Evolutionary conservation across 768 basidiomycete species (phyloP).

Genomic region (Tricholoma sp.): DNA sequence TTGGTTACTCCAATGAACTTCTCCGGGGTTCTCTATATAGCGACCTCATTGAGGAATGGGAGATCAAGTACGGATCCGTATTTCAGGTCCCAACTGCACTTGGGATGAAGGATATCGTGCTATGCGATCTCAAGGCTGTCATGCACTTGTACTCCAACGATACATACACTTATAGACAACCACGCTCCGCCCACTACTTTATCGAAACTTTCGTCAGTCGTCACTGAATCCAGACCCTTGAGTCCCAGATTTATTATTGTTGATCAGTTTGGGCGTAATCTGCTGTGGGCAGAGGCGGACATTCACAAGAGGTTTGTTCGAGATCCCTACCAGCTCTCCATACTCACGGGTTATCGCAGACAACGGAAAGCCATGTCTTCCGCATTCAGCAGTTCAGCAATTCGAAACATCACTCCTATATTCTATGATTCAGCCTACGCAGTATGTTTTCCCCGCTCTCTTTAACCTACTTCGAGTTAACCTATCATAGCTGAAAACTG

Average conservation of each 20-base stretch:
- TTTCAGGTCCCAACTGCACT: conserved; percentile 37
- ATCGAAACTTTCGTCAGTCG: conserved; percentile 34
- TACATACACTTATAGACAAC: conserved; percentile 42
- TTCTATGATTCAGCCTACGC: conserved; percentile 51
- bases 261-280: conserved; percentile 33
- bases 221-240: conserved; percentile 2
- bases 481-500: conserved; percentile 23
- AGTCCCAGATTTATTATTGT: neutral
- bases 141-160: conserved; percentile 47
- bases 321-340: too few species aligned
- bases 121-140: conserved; percentile 45
- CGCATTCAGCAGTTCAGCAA: conserved; percentile 16
- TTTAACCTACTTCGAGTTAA: neutral
- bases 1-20: conserved; percentile 30
- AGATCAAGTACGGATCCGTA: conserved; percentile 40
- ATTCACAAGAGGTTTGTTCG: conserved; percentile 23
- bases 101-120: conserved; percentile 28
- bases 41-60: conserved; percentile 40
- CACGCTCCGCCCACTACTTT: conserved; percentile 26
- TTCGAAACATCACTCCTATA: conserved; percentile 42
- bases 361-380: conserved; percentile 48
- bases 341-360: conserved; percentile 16
- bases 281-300: conserved; percentile 40
- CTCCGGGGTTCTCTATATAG: conserved; percentile 25
- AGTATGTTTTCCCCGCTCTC: conserved; percentile 21